Conservation (phyloP, 2,329 filamentous ascomycete species). For the Clonostachys solani region DNA sequence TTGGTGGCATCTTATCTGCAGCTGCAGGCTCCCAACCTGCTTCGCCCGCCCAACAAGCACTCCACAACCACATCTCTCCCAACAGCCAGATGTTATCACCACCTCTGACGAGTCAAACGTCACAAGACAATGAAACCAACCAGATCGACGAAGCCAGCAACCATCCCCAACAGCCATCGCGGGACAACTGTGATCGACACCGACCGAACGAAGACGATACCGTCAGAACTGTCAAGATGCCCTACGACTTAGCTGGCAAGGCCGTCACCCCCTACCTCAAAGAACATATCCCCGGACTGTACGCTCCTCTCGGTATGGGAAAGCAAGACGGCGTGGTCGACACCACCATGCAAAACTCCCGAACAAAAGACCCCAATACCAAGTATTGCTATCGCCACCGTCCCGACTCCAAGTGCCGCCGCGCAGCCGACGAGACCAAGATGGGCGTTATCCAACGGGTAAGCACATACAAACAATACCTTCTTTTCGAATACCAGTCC, state of each 20-base stretch:
- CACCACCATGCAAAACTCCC: conserved; percentile 11
- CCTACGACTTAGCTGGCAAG: conserved; percentile 65
- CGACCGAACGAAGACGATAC: neutral
- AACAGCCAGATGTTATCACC: too few relatives aligned
- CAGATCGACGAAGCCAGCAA: neutral
- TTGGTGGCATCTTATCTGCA: too few relatives aligned
- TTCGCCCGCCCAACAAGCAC: too few relatives aligned
- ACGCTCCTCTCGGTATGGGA: conserved; percentile 66
- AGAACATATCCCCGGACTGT: conserved; percentile 85
- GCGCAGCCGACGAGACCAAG: conserved; percentile 88
- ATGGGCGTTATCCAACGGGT: conserved; percentile 94
- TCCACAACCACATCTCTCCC: too few relatives aligned
- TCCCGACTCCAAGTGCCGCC: conserved; percentile 88
- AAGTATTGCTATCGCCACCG: conserved; percentile 95
- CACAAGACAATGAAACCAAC: neutral
- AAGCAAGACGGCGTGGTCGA: conserved; percentile 15
- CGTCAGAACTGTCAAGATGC: conserved; percentile 37
- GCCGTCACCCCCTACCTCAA: conserved; percentile 85
- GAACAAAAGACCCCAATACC: conserved; percentile 63
- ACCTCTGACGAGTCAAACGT: too few relatives aligned
- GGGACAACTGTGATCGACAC: conserved; percentile 6
- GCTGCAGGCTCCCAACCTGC: too few relatives aligned
- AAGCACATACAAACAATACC: conserved; percentile 23
- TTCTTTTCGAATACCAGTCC: neutral
- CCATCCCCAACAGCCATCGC: conserved; percentile 3